Conservation (phyloP, 306 rosid genomes). For the Carpinus viminea region DNA sequence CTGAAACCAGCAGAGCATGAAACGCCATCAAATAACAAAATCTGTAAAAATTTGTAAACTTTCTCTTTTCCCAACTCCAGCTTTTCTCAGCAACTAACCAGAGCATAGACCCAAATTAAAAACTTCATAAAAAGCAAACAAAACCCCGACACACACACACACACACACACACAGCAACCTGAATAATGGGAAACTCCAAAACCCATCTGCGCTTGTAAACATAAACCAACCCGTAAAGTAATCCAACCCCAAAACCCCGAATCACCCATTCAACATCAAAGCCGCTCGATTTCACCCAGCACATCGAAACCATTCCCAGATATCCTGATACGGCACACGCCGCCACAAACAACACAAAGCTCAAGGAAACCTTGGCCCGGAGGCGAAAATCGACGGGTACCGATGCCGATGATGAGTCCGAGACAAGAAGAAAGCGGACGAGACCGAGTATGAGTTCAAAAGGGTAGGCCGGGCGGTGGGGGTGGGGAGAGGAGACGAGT, state of each 20-base stretch:
- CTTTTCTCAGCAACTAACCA: slow-evolving; percentile 9
- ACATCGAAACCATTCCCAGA: slow-evolving; percentile 52
- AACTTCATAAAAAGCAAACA: background rate
- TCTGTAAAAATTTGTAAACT: background rate
- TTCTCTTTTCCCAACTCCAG: background rate
- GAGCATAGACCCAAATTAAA: background rate
- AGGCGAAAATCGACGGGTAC: slow-evolving; percentile 34
- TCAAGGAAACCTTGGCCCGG: slow-evolving; percentile 46
- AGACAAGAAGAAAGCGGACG: slow-evolving; percentile 49
- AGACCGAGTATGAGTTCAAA: slow-evolving; percentile 40
- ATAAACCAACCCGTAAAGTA: slow-evolving; percentile 61
- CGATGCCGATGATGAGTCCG: slow-evolving; percentile 27
- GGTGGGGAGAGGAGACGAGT: slow-evolving; percentile 52
- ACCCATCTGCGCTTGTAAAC: slow-evolving; percentile 75
- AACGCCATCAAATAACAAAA: background rate
- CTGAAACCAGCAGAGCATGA: background rate
- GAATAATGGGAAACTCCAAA: slow-evolving; percentile 83
- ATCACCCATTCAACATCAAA: slow-evolving; percentile 38
- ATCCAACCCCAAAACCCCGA: slow-evolving; percentile 62
- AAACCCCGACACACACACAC: background rate
- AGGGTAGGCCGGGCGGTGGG: slow-evolving; percentile 42
- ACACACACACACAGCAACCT: slow-evolving; percentile 46
- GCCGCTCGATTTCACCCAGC: slow-evolving; percentile 33
- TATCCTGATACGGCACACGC: slow-evolving; percentile 43
- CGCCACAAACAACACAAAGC: slow-evolving; percentile 39